These are phyloP conservation scores for Chimonanthus salicifolius DNA, from an alignment of 164 flowering plant species.

Conservation along the genomic window DNA sequence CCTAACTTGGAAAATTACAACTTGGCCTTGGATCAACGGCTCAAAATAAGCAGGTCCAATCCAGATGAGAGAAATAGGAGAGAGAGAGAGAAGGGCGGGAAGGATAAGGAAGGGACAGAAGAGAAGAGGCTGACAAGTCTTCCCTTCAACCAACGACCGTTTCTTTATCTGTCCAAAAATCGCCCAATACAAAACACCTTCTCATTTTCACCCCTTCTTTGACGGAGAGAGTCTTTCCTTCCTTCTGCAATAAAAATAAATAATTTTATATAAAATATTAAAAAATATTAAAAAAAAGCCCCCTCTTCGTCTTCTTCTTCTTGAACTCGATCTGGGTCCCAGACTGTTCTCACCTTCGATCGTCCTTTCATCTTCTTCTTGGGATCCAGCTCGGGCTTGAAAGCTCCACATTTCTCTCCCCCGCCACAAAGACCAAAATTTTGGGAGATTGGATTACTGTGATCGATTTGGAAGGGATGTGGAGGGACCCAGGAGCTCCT, in stretches of 20 bases:
- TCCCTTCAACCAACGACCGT: background rate
- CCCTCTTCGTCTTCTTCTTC: conserved; percentile 4
- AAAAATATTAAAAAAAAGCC: background rate
- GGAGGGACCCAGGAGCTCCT: conserved; percentile 59
- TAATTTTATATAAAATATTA: background rate
- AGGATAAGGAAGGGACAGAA: background rate
- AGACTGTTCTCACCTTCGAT: background rate
- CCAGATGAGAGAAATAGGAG: background rate
- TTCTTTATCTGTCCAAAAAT: background rate
- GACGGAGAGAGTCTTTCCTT: too few relatives aligned
- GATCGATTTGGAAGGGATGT: conserved; percentile 26
- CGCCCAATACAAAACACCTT: background rate
- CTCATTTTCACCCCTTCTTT: too few relatives aligned
- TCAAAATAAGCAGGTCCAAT: background rate
- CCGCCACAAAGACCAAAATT: background rate
- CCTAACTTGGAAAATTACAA: too few relatives aligned
- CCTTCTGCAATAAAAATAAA: background rate
- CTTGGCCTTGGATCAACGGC: background rate
- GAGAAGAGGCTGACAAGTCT: background rate
- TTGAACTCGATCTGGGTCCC: conserved; percentile 32
- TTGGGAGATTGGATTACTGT: background rate
- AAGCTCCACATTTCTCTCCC: conserved; percentile 6
- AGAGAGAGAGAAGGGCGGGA: background rate
- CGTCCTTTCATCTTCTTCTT: background rate
- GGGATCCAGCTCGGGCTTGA: conserved; percentile 22